These are phyloP conservation scores for Venturiaceae sp. DNA, from an alignment of 2,329 filamentous ascomycete genomes.

Conservation along the genomic window DNA sequence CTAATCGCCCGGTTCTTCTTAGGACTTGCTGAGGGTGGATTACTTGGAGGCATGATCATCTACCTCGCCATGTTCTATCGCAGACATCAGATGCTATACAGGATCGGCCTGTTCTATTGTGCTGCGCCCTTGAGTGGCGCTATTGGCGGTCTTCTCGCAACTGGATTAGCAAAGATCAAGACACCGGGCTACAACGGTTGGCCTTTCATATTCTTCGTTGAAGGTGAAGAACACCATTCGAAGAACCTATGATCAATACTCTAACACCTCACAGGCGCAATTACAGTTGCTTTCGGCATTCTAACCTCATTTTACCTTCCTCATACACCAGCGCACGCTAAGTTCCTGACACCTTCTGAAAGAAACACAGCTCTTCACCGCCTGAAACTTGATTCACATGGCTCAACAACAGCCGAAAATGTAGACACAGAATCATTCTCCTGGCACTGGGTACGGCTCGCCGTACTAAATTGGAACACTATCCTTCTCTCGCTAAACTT, in stretches of 20 bases:
- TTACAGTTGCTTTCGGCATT: constrained; percentile 24
- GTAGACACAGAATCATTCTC: constrained; percentile 23
- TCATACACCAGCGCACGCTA: constrained; percentile 29
- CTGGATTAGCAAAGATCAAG: constrained; percentile 18
- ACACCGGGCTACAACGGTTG: constrained; percentile 39
- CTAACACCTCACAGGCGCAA: constrained; percentile 24
- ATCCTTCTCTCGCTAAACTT: constrained; percentile 38
- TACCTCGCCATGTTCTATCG: constrained; percentile 35
- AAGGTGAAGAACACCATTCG: constrained; percentile 4
- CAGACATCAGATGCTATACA: background rate
- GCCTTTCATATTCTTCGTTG: constrained; percentile 63
- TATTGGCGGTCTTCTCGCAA: constrained; percentile 8
- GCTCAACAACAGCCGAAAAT: constrained; percentile 14
- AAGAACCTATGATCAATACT: constrained; percentile 13
- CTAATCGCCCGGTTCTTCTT: constrained; percentile 6
- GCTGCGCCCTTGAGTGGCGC: constrained; percentile 7
- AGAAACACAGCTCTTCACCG: constrained; percentile 15
- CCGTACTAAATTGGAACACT: constrained; percentile 24
- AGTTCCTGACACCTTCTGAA: constrained; percentile 45
- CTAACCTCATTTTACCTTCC: constrained; percentile 30
- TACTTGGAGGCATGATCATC: constrained; percentile 10
- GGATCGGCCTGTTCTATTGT: constrained; percentile 8
- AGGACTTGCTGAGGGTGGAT: constrained; percentile 8
- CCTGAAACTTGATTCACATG: constrained; percentile 19
- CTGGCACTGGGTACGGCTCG: constrained; percentile 19